Conservation (phyloP, 164 flowering plant species). For the Aristolochia contorta region DNA sequence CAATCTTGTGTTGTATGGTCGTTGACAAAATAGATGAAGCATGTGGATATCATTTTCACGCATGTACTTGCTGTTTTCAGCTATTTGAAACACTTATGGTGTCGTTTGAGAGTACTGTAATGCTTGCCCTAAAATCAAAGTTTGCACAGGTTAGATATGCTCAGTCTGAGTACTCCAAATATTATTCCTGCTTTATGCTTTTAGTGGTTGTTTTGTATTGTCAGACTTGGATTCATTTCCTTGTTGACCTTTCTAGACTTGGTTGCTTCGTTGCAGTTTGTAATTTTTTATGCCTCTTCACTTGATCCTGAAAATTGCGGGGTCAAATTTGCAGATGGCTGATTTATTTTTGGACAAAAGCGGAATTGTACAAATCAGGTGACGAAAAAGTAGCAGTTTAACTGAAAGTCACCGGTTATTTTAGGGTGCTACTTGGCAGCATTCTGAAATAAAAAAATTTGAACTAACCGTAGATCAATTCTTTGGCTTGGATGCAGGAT, state of each 20-base stretch:
- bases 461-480: background rate
- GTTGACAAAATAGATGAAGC: too few relatives aligned
- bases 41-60: too few relatives aligned
- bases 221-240: too few relatives aligned
- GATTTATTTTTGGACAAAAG: slow-evolving; percentile 35
- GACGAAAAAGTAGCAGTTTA: background rate
- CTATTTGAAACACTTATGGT: slow-evolving; percentile 63
- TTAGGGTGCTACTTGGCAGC: too few relatives aligned
- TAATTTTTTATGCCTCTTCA: slow-evolving; percentile 84
- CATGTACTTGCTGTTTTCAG: slow-evolving; percentile 17
- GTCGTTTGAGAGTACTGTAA: slow-evolving; percentile 59
- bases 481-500: slow-evolving; percentile 40
- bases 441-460: too few relatives aligned
- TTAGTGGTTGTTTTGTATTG: too few relatives aligned
- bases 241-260: background rate
- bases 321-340: slow-evolving; percentile 50
- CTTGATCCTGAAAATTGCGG: slow-evolving; percentile 84
- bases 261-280: slow-evolving; percentile 53
- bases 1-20: too few relatives aligned
- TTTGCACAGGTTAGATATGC: slow-evolving; percentile 66
- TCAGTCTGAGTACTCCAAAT: background rate
- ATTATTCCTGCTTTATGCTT: too few relatives aligned
- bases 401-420: background rate
- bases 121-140: slow-evolving; percentile 74
- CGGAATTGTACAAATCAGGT: slow-evolving; percentile 44